These are phyloP conservation scores for Lasiosphaeria hispida DNA, from an alignment of 495 filamentous ascomycete genomes.

Conservation along the genomic window DNA sequence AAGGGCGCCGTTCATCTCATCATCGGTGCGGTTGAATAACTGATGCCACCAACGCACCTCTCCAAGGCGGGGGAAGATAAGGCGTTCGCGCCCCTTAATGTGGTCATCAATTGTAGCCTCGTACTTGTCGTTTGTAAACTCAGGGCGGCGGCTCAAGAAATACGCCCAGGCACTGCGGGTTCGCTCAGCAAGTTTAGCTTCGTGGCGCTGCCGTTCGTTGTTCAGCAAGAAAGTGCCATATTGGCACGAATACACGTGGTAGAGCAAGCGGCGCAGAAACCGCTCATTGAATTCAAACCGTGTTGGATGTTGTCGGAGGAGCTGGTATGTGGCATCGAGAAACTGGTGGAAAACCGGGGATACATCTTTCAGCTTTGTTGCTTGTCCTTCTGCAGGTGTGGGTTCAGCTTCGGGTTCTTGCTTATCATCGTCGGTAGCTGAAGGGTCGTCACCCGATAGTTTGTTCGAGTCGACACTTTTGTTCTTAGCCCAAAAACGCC, in stretches of 20 bases:
- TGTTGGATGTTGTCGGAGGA: conserved; percentile 81
- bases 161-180: conserved; percentile 96
- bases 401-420: conserved; percentile 12
- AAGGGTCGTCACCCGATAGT: conserved; percentile 54
- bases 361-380: conserved; percentile 70
- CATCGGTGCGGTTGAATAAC: conserved; percentile 76
- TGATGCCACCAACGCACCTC: conserved; percentile 89
- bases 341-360: conserved; percentile 99
- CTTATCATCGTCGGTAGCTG: conserved; percentile 47
- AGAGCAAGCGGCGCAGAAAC: conserved; percentile 84
- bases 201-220: conserved; percentile 82
- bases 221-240: conserved; percentile 97
- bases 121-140: conserved; percentile 81
- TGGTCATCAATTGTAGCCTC: conserved; percentile 73
- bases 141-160: conserved; percentile 72
- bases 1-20: conserved; percentile 83
- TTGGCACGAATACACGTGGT: conserved; percentile 94
- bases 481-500: conserved; percentile 83
- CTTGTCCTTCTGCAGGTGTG: conserved; percentile 36
- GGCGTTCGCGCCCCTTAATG: conserved; percentile 71
- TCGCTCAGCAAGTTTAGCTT: conserved; percentile 65
- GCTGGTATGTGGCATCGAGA: conserved; percentile 90
- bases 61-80: conserved; percentile 72
- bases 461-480: conserved; percentile 64
- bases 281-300: conserved; percentile 97